phyloP scores from a whole-genome alignment of 2,329 filamentous ascomycete species.

The Pseudogymnoascus sp. region DNA sequence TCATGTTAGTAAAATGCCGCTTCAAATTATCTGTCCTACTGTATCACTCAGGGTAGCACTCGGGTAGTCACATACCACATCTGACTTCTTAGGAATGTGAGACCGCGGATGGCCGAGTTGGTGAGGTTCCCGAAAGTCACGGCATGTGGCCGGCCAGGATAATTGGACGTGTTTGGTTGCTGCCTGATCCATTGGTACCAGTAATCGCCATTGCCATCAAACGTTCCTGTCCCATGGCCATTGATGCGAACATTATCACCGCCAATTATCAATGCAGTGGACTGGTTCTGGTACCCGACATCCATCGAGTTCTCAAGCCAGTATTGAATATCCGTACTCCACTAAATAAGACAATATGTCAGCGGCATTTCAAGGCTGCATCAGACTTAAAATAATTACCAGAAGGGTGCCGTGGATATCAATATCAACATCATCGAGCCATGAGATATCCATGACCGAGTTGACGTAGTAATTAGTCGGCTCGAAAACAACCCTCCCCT shows the following conservation, averaged over 20 bases:
- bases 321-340: constrained; percentile 42
- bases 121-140: constrained; percentile 44
- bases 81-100: constrained; percentile 49
- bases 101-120: constrained; percentile 41
- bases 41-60: background rate
- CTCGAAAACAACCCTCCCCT: constrained; percentile 36
- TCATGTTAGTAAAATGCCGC: background rate
- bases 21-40: background rate
- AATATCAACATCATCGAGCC: constrained; percentile 36
- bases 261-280: constrained; percentile 47
- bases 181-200: constrained; percentile 47
- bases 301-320: constrained; percentile 45
- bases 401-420: constrained; percentile 24
- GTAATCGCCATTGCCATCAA: constrained; percentile 53
- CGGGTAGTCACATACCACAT: constrained; percentile 41
- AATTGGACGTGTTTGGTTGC: constrained; percentile 35
- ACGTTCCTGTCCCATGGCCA: constrained; percentile 44
- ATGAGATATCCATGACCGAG: constrained; percentile 38
- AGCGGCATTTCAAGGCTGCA: background rate
- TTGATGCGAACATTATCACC: constrained; percentile 44
- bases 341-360: constrained; percentile 22
- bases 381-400: background rate
- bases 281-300: constrained; percentile 49
- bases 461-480: constrained; percentile 39
- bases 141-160: constrained; percentile 42